These are phyloP conservation scores for Leccinum broughii DNA, from an alignment of 768 basidiomycete species.

Conservation along the genomic window DNA sequence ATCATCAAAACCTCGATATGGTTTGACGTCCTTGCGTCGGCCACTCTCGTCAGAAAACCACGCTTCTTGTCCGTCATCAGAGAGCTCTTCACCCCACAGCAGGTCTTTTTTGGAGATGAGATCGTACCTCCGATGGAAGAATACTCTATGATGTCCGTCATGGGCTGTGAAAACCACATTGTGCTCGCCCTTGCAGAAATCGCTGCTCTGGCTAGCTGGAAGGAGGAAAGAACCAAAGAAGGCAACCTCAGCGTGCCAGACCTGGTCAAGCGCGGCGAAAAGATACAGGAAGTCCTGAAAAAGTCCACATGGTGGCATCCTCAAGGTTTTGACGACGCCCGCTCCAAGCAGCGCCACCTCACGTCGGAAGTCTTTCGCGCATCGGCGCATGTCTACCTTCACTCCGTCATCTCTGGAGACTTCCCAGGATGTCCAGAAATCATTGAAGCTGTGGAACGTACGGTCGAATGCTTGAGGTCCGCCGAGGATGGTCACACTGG, in stretches of 20 bases:
- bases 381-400: conserved; percentile 72
- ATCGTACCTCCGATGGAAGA: conserved; percentile 40
- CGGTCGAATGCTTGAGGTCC: conserved; percentile 46
- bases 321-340: background rate
- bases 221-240: conserved; percentile 38
- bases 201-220: conserved; percentile 66
- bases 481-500: conserved; percentile 40
- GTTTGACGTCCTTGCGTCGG: conserved; percentile 83
- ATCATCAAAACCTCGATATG: conserved; percentile 84
- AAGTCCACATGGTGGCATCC: conserved; percentile 17
- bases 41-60: conserved; percentile 63
- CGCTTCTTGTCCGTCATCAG: conserved; percentile 57
- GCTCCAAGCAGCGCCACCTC: conserved; percentile 40
- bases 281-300: conserved; percentile 47
- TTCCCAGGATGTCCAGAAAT: conserved; percentile 68
- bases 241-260: conserved; percentile 59
- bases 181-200: conserved; percentile 81
- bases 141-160: conserved; percentile 76
- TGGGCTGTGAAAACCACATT: conserved; percentile 82
- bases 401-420: conserved; percentile 75
- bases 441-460: conserved; percentile 50
- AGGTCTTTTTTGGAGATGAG: conserved; percentile 19
- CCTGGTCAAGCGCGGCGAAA: conserved; percentile 53
- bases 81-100: conserved; percentile 45
- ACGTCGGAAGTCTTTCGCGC: conserved; percentile 70